Evolutionary conservation across 208 protist species (phyloP), one percentile per base, ranked within the genome.

Genomic region (Leishmania mexicana): DNA sequence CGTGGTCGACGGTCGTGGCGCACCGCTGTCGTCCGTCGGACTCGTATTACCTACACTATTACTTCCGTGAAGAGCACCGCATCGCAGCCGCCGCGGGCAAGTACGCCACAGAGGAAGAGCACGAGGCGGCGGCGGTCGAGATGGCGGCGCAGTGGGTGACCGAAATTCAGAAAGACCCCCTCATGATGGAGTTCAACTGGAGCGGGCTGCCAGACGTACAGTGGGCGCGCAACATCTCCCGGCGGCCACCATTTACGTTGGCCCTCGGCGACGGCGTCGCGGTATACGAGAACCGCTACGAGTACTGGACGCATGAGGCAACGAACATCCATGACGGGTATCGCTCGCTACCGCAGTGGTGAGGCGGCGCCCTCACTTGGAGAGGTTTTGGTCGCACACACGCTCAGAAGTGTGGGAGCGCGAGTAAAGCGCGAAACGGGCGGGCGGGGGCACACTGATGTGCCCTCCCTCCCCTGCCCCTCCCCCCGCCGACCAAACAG

Each of bases 11-110:
- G 15, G 70, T 77, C 5, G 82, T 75, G 47, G 82, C 70, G 38
- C 82, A 85, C 77, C 82, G 77, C 64, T 81, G 76, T 51, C 19
- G 42, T 11, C 73, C 82, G 10, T 35, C 71, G 0, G 82, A 85
- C 38, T 35, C 57, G 4, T 71, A 62, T 13, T 81, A 58, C 40
- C 49, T 81, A 10, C 77, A 81, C 62, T 65, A 68, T 57, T 85
- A 74, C 51, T 85, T 85, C 51, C 58, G n/a, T 1, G 51, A 53
- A 13, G 72, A 76, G 49, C 10, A 73, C 45, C 40, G 68, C 24
- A n/a, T 60, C 15, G 72, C 45, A 2, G 70, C 38, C 7, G 10
- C 45, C 7, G 31, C 31, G 49, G 28, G 51, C 49, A 53, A 2
- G 13, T 62, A 28, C 15, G 38, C 8, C 2, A 62, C 49, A 10